These are phyloP conservation scores for Thielaviopsis euricoi DNA, from an alignment of 2,329 filamentous ascomycete species.

Conservation along the genomic window DNA sequence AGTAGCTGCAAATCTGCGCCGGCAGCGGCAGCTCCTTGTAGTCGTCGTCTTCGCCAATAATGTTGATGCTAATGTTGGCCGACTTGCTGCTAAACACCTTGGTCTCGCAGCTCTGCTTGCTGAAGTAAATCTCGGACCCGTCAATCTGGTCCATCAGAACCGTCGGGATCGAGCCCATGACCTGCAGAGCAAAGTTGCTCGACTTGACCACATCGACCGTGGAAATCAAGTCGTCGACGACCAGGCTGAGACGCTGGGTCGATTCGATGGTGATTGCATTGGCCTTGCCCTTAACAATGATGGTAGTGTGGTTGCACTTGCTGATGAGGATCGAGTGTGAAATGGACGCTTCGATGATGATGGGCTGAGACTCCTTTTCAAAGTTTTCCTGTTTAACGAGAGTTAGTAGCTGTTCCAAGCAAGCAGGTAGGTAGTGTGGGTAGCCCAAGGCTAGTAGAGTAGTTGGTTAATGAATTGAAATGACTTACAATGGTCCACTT, in stretches of 20 bases:
- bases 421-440: not conserved
- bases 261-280: constrained; percentile 97
- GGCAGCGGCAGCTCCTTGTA: constrained; percentile 78
- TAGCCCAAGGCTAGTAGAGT: not conserved
- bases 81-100: constrained; percentile 87
- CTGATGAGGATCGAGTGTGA: constrained; percentile 84
- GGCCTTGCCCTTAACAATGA: constrained; percentile 81
- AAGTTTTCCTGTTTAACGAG: constrained; percentile 59
- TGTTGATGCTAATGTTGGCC: constrained; percentile 70
- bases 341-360: constrained; percentile 68
- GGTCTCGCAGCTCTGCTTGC: constrained; percentile 58
- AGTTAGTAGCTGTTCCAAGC: not conserved
- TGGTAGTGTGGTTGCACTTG: constrained; percentile 76
- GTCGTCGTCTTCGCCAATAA: constrained; percentile 57
- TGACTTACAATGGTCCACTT: constrained; percentile 73
- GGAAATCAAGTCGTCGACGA: constrained; percentile 79
- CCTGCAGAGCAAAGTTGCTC: constrained; percentile 84
- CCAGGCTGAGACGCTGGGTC: constrained; percentile 63
- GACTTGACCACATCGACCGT: constrained; percentile 93
- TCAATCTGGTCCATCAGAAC: constrained; percentile 88
- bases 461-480: no score
- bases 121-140: constrained; percentile 72
- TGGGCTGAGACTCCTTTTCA: constrained; percentile 54
- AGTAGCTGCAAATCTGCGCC: constrained; percentile 72
- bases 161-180: constrained; percentile 71